These are phyloP conservation scores for Ascochyta koolunga DNA, from an alignment of 2,329 filamentous ascomycete species.

Conservation along the genomic window DNA sequence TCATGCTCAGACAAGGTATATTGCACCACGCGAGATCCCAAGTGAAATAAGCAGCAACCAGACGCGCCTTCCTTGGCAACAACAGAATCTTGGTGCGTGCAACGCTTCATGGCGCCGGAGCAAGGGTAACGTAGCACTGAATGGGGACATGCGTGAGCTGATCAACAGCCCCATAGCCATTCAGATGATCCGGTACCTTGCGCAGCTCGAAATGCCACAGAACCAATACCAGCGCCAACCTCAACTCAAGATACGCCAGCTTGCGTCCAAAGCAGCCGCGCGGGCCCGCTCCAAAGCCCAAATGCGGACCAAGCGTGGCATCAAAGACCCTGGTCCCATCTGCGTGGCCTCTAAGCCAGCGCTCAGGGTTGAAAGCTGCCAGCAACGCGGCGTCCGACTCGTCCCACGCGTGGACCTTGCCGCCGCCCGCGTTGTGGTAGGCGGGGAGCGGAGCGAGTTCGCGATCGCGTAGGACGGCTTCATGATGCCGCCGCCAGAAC, in stretches of 20 bases:
- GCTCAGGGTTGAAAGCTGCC: conserved; percentile 46
- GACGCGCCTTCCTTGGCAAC: too few species aligned
- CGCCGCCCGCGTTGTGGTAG: conserved; percentile 31
- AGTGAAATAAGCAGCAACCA: too few species aligned
- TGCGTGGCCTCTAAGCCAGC: conserved; percentile 47
- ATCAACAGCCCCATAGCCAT: conserved; percentile 28
- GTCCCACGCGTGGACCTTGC: conserved; percentile 32
- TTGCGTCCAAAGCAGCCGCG: conserved; percentile 35
- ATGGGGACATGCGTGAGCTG: conserved; percentile 36
- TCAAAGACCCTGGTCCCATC: conserved; percentile 23
- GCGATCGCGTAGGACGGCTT: conserved; percentile 26
- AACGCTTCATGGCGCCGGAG: too few species aligned
- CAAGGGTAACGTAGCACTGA: conserved; percentile 29
- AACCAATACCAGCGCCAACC: conserved; percentile 32
- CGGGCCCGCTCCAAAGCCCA: conserved; percentile 34
- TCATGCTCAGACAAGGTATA: too few species aligned
- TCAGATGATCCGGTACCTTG: conserved; percentile 25
- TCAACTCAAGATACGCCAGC: conserved; percentile 37
- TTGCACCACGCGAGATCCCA: too few species aligned
- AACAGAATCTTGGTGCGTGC: too few species aligned
- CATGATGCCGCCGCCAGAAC: conserved; percentile 19
- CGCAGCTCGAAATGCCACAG: conserved; percentile 40
- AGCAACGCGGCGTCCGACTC: conserved; percentile 23
- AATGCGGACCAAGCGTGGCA: conserved; percentile 26
- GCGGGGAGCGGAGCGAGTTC: conserved; percentile 38